Evolutionary conservation across 2,329 filamentous ascomycete species (phyloP), one percentile per base, ranked within the genome.

Genomic region (Dactylellina sp.): DNA sequence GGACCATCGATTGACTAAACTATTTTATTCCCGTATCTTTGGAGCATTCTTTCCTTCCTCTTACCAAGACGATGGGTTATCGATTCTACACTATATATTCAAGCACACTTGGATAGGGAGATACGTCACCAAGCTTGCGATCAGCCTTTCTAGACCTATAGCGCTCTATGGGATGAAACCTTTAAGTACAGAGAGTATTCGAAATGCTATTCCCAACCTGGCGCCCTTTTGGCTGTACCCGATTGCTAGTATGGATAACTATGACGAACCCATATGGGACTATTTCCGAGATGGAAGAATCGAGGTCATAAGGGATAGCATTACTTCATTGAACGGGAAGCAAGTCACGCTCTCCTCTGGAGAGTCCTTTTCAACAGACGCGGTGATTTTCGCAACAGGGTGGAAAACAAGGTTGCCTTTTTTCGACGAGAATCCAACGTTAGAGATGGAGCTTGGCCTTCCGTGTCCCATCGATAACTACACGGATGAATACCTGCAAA

Each of bases 21-120:
- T 70, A 7, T 39, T 16, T 14, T 61, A 20, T n/a, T 49, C 20
- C 9, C 64, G 64, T 11, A 40, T 53, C 1, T 4, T 56, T 4
- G 24, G 20, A 7, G 7, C 53, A 32, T 1, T 70, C 9, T 18
- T 60, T 18, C 64, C 64, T 7, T 37, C 64, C 7, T n/a, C 25
- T 24, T 61, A 61, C n/a, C 37, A 62, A 44, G 32, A 62, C 20
- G 65, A 71, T 22, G 65, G 65, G 0, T 62, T 71, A 28, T 22
- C 49, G 5, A 24, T 37, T 2, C 24, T 71, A 5, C 65, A 71
- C 20, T 28, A 49, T 11, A 18, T 62, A 50, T 71, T 62, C 40
- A 71, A 71, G 16, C 47, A 32, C 16, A 71, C 56, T 2, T 39
- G 18, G 2, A 55, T 62, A 14, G 65, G 65, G 18, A 46, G 49